phyloP scores from a whole-genome alignment of 257 asterid species.

The Handroanthus guayacan region DNA sequence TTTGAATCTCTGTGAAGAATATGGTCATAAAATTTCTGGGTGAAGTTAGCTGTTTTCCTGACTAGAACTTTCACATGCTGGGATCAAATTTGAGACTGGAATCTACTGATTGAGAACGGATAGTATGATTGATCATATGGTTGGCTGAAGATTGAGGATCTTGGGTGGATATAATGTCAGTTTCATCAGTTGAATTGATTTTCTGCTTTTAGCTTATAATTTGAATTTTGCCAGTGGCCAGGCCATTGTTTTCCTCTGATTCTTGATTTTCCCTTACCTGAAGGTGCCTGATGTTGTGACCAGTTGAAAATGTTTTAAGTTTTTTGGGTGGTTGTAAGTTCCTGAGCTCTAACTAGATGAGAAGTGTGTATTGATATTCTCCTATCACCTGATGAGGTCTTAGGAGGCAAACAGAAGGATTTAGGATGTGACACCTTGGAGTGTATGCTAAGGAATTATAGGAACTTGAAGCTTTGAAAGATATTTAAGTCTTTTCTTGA shows the following conservation, averaged over 20 bases:
- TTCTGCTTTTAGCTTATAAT: not conserved
- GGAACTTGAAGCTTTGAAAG: no score
- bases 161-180: not conserved
- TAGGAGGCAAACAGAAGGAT: not conserved
- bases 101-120: not conserved
- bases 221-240: not conserved
- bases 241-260: slow-evolving; percentile 10
- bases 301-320: slow-evolving; percentile 21
- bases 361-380: not conserved
- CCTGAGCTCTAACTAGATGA: not conserved
- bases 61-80: slow-evolving; percentile 3
- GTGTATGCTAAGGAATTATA: not conserved
- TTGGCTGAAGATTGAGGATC: slow-evolving; percentile 15
- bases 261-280: not conserved
- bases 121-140: not conserved
- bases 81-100: not conserved
- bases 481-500: no score
- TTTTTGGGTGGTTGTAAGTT: slow-evolving; percentile 7
- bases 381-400: not conserved
- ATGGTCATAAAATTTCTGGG: not conserved
- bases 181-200: slow-evolving; percentile 28
- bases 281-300: not conserved
- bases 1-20: not conserved
- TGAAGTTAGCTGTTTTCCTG: not conserved
- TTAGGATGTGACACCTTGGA: not conserved